These are phyloP conservation scores for Orychophragmus violaceus DNA, from an alignment of 345 rosid genomes.

Conservation along the genomic window DNA sequence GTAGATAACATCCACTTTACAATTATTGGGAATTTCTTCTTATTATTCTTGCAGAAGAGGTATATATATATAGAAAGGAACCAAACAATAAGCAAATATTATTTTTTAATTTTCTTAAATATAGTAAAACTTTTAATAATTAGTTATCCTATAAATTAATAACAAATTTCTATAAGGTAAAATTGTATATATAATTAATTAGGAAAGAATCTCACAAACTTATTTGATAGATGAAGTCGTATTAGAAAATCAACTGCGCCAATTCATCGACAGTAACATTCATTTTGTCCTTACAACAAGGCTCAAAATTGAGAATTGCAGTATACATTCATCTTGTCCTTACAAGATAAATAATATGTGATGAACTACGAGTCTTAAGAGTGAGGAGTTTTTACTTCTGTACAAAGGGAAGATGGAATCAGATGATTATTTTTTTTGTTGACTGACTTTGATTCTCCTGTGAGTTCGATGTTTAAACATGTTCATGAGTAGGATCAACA, in stretches of 20 bases:
- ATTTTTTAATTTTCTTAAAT: neutral
- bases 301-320: too few species aligned
- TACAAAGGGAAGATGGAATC: too few species aligned
- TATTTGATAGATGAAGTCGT: neutral
- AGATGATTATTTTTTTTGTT: too few species aligned
- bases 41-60: neutral
- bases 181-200: neutral
- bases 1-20: conserved; percentile 16
- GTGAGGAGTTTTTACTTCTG: too few species aligned
- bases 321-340: neutral
- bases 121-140: neutral
- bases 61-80: neutral
- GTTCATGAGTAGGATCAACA: too few species aligned
- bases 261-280: neutral
- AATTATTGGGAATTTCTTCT: neutral
- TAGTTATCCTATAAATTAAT: neutral
- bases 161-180: neutral
- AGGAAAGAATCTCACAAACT: neutral
- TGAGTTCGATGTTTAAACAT: too few species aligned
- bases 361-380: too few species aligned
- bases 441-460: too few species aligned
- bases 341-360: too few species aligned
- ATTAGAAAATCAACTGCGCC: neutral
- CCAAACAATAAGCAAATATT: neutral
- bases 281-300: neutral